Conservation (phyloP, 2,329 filamentous ascomycete genomes). For the Aspergillus transmontanensis region DNA sequence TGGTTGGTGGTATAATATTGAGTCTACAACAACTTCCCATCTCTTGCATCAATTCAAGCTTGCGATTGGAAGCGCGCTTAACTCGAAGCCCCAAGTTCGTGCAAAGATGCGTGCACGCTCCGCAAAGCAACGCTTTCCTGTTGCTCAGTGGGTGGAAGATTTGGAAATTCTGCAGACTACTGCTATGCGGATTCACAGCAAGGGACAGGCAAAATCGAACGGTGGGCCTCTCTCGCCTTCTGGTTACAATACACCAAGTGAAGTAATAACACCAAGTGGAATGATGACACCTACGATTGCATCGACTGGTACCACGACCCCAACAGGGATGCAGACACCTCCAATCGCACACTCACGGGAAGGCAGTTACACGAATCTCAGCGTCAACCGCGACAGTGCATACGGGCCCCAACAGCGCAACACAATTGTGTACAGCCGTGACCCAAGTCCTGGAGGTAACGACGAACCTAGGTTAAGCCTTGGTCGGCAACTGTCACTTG, state of each 20-base stretch:
- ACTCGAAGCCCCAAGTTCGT: slow-evolving; percentile 58
- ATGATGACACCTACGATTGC: slow-evolving; percentile 24
- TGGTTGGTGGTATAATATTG: slow-evolving; percentile 71
- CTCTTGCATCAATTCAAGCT: slow-evolving; percentile 66
- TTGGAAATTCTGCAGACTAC: slow-evolving; percentile 64
- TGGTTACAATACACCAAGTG: slow-evolving; percentile 47
- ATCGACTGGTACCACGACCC: slow-evolving; percentile 28
- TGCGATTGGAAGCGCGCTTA: slow-evolving; percentile 64
- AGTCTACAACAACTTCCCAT: slow-evolving; percentile 65
- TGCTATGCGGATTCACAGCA: slow-evolving; percentile 60
- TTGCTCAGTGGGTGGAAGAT: slow-evolving; percentile 67
- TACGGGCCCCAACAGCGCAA: slow-evolving; percentile 42
- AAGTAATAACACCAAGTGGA: slow-evolving; percentile 30
- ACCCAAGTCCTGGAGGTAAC: slow-evolving; percentile 36
- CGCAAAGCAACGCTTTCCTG: slow-evolving; percentile 67
- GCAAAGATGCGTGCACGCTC: slow-evolving; percentile 67
- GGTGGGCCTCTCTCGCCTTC: slow-evolving; percentile 39
- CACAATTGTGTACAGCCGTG: slow-evolving; percentile 43
- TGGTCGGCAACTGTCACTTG: slow-evolving; percentile 42
- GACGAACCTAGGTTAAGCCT: slow-evolving; percentile 35
- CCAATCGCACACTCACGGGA: slow-evolving; percentile 33
- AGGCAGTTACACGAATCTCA: slow-evolving; percentile 31
- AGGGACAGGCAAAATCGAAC: slow-evolving; percentile 39
- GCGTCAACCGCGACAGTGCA: slow-evolving; percentile 34
- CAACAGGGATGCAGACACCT: slow-evolving; percentile 38